Percentiles rank a stretch among this genome's conserved stretches.
Evolutionary conservation across 306 rosid genomes (phyloP).

Genomic region (Gastrolobium villosum): DNA sequence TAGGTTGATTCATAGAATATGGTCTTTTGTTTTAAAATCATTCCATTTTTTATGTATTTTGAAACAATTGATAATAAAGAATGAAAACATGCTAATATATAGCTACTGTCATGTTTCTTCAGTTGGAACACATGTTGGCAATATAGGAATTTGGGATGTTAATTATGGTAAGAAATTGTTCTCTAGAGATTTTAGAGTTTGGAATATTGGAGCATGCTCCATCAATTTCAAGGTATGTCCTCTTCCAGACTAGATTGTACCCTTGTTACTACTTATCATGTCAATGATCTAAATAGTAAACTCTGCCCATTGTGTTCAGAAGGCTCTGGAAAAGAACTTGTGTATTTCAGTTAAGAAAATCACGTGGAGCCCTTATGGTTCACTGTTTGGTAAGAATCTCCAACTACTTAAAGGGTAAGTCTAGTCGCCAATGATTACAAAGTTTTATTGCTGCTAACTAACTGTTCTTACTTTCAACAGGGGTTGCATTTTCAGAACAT

Average conservation of each 20-base stretch:
- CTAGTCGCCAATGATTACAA: neutral
- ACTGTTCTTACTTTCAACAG: constrained; percentile 23
- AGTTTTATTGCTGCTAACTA: constrained; percentile 20
- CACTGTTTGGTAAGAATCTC: constrained; percentile 48
- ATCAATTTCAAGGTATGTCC: constrained; percentile 35
- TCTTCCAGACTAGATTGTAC: neutral
- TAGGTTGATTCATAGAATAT: constrained; percentile 43
- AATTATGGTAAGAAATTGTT: neutral
- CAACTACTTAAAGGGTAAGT: neutral
- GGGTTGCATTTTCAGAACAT: constrained; percentile 51
- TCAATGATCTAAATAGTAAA: neutral
- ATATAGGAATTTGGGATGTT: constrained; percentile 35
- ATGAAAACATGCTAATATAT: constrained; percentile 11
- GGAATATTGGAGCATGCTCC: constrained; percentile 13
- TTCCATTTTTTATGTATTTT: neutral
- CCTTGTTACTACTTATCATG: neutral
- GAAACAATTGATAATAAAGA: neutral
- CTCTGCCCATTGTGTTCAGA: constrained; percentile 31
- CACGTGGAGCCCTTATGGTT: constrained; percentile 45
- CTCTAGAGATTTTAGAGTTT: constrained; percentile 12
- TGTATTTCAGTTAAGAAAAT: constrained; percentile 31
- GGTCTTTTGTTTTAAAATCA: constrained; percentile 5
- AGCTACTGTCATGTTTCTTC: constrained; percentile 15
- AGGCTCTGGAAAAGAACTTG: neutral
- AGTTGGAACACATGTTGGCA: constrained; percentile 48